These are phyloP conservation scores for Pseudodiploospora longispora DNA, from an alignment of 2,329 filamentous ascomycete genomes.

Conservation along the genomic window DNA sequence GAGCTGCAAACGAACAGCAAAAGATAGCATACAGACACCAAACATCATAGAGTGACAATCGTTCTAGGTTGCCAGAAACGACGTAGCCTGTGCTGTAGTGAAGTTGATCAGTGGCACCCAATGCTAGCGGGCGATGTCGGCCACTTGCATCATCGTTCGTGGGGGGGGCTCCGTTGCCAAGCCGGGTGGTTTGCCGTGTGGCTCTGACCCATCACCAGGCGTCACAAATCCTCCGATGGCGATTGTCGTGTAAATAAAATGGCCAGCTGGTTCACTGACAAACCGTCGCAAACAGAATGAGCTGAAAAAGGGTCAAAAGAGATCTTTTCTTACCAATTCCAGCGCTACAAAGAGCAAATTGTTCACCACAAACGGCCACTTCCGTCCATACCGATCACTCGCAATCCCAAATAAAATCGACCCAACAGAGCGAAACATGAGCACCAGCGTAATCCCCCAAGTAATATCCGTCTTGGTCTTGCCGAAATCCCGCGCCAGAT, in stretches of 20 bases:
- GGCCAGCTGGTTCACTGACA: neutral
- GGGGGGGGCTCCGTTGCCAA: neutral
- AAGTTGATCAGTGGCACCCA: no score
- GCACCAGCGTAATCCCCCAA: constrained; percentile 55
- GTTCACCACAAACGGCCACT: constrained; percentile 70
- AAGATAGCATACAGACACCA: no score
- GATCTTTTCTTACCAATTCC: constrained; percentile 50
- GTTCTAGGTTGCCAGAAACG: no score
- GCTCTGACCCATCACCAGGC: neutral
- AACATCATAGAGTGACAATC: no score
- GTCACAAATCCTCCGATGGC: neutral
- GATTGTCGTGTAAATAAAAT: neutral
- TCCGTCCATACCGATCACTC: constrained; percentile 48
- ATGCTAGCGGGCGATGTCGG: no score
- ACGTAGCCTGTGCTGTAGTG: no score
- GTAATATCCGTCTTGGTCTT: constrained; percentile 50
- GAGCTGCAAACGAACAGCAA: no score
- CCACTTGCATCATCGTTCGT: no score
- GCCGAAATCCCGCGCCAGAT: constrained; percentile 44
- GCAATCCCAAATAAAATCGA: constrained; percentile 47
- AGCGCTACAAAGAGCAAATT: constrained; percentile 64
- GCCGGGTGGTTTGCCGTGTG: neutral
- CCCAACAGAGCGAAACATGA: constrained; percentile 53
- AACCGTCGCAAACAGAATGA: neutral
- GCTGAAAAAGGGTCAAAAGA: neutral